phyloP scores from a whole-genome alignment of 2,329 filamentous ascomycete species.

The Cordyceps javanica region DNA sequence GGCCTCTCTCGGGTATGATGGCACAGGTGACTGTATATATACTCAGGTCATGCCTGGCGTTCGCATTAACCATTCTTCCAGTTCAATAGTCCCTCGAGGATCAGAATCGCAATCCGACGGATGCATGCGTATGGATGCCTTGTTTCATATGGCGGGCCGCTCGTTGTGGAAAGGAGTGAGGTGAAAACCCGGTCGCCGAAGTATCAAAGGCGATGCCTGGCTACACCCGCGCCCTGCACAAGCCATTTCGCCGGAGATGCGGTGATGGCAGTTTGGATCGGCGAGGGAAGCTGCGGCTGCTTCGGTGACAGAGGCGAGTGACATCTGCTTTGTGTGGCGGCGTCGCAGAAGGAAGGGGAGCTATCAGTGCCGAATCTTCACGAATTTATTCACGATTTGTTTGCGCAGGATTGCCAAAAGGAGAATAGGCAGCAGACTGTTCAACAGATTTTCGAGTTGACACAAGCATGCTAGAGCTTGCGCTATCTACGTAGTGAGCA shows the following conservation, averaged over 20 bases:
- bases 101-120: background rate
- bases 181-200: background rate
- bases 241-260: background rate
- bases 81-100: background rate
- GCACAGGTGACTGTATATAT: background rate
- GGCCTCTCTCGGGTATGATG: background rate
- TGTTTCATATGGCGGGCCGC: background rate
- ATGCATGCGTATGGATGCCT: background rate
- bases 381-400: background rate
- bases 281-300: background rate
- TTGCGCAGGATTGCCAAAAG: background rate
- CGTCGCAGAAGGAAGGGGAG: background rate
- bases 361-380: background rate
- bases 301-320: background rate
- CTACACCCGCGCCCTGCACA: background rate
- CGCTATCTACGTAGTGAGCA: background rate
- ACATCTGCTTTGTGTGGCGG: background rate
- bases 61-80: background rate
- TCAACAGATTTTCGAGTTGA: background rate
- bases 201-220: background rate
- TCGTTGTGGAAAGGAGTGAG: background rate
- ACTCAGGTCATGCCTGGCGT: background rate
- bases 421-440: background rate
- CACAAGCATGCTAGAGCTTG: background rate
- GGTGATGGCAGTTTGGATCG: background rate